These are phyloP conservation scores for Willaertia magna DNA, from an alignment of 208 protist species.

Conservation along the genomic window DNA sequence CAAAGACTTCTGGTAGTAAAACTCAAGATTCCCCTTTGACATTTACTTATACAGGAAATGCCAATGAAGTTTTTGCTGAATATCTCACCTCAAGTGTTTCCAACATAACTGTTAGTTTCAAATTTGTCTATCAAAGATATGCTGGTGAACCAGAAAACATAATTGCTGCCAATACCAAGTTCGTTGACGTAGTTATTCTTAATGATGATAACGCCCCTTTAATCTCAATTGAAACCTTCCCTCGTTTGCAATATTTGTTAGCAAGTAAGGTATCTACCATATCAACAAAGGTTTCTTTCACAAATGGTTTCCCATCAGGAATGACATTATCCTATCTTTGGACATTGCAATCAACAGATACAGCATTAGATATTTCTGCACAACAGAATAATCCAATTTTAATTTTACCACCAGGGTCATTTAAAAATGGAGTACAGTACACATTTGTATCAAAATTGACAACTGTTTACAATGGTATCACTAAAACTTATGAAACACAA, in stretches of 20 bases:
- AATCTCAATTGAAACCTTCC: background rate
- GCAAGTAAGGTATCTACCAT: background rate
- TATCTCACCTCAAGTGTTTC: background rate
- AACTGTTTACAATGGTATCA: background rate
- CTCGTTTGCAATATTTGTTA: background rate
- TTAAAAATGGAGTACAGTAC: no score
- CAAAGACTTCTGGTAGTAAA: no score
- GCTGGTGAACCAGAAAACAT: background rate
- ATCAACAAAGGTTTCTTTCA: background rate
- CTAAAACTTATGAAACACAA: background rate
- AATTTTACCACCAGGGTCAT: no score
- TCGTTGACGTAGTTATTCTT: background rate
- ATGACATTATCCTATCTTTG: background rate
- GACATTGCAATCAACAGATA: no score
- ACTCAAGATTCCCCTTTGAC: no score
- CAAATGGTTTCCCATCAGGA: background rate
- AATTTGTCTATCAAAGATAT: background rate
- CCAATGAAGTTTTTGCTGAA: no score
- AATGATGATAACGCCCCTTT: background rate
- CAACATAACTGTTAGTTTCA: background rate
- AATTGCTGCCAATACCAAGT: background rate
- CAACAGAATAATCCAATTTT: no score
- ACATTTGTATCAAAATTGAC: no score
- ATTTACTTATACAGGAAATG: no score
- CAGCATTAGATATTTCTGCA: no score